These are phyloP conservation scores for Boletus coccyginus DNA, from an alignment of 768 basidiomycete genomes.

Conservation along the genomic window DNA sequence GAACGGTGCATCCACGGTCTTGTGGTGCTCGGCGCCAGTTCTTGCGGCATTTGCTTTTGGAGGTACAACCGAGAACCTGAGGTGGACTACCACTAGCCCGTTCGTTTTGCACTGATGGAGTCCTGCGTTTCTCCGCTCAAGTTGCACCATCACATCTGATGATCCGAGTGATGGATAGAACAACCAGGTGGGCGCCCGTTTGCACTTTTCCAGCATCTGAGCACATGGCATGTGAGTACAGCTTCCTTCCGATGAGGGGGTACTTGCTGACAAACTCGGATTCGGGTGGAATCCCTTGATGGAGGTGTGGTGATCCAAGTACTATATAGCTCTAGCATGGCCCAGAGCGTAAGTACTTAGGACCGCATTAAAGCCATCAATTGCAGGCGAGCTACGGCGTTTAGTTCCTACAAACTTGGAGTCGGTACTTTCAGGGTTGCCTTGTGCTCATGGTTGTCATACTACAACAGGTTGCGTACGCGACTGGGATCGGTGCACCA, in stretches of 20 bases:
- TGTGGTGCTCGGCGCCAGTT: background rate
- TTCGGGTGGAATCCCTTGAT: too few species aligned
- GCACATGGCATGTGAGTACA: too few species aligned
- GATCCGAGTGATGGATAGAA: background rate
- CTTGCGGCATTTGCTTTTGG: too few species aligned
- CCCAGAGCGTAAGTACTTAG: too few species aligned
- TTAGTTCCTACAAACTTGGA: background rate
- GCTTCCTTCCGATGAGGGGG: too few species aligned
- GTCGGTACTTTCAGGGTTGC: background rate
- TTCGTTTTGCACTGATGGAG: background rate
- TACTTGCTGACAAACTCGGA: too few species aligned
- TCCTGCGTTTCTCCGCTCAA: background rate
- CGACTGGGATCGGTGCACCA: background rate
- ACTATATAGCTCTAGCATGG: too few species aligned
- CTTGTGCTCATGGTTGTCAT: too few species aligned
- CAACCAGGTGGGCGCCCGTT: background rate
- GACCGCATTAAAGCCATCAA: background rate
- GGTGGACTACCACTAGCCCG: background rate
- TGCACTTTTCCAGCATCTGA: background rate
- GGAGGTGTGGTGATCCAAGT: too few species aligned
- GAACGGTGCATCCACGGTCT: too few species aligned
- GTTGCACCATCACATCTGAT: too few species aligned
- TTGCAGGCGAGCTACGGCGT: too few species aligned
- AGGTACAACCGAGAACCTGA: background rate
- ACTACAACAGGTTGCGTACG: background rate